Evolutionary conservation across 2,329 filamentous ascomycete species (phyloP).

Genomic region (Lachnellula suecica): DNA sequence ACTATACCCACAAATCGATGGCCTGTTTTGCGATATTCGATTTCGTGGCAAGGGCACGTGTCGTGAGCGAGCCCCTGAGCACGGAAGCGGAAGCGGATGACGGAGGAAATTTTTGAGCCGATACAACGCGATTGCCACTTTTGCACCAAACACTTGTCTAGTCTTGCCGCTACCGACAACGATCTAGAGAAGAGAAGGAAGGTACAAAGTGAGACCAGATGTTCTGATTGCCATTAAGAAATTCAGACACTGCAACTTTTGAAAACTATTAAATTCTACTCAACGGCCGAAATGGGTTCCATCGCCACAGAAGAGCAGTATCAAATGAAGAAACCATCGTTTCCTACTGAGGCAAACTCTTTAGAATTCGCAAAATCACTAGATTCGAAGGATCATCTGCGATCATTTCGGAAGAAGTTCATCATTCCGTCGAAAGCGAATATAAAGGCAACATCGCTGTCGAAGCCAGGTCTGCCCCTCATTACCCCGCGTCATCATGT

Average conservation of each 20-base stretch:
- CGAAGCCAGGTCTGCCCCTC: slow-evolving; percentile 30
- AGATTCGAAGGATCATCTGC: slow-evolving; percentile 61
- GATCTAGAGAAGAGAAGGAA: background rate
- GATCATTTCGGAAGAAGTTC: slow-evolving; percentile 67
- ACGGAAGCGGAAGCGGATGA: slow-evolving; percentile 21
- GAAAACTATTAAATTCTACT: no score
- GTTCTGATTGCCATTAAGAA: no score
- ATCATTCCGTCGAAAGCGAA: slow-evolving; percentile 74
- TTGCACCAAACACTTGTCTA: background rate
- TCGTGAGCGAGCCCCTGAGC: no score
- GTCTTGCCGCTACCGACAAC: background rate
- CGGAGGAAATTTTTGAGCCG: slow-evolving; percentile 10
- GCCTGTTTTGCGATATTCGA: no score
- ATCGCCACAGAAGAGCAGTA: slow-evolving; percentile 19
- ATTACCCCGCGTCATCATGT: slow-evolving; percentile 9
- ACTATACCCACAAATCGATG: background rate
- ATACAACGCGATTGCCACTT: slow-evolving; percentile 11
- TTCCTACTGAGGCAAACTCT: slow-evolving; percentile 47
- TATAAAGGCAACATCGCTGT: slow-evolving; percentile 61
- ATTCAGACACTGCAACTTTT: no score
- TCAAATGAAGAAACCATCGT: slow-evolving; percentile 35
- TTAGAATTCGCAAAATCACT: slow-evolving; percentile 51
- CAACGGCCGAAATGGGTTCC: slow-evolving; percentile 29
- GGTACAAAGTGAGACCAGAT: slow-evolving; percentile 16
- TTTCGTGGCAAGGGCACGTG: no score